Evolutionary conservation across 805 yeast species (phyloP), one percentile per base, ranked within the genome.

Genomic region (Sugiyamaella lignohabitans): DNA sequence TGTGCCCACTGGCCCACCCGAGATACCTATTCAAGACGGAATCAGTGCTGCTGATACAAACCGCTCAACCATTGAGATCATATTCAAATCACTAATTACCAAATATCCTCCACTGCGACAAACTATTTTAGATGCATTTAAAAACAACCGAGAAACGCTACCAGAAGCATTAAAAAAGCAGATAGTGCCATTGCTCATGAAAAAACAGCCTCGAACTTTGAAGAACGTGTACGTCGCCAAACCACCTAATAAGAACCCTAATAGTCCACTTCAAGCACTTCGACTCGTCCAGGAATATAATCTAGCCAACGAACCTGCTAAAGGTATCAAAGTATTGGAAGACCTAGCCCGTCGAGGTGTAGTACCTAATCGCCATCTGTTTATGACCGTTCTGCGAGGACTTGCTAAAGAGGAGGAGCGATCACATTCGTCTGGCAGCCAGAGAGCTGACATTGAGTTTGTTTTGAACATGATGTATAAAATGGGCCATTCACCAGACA

Each of bases 391-490:
- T 10, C 32, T 46, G n/a, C 42, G 50, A 24, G 54, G 50, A 11
- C 42, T 51, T 23, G 42, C 37, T 17, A 43, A 36, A 21, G 39
- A 20, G 2, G 35, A 35, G n/a, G 22, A 32, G 38, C n/a, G 27
- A 2, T 17, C 23, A 11, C 38, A 47, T 16, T 29, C 40, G 8
- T 27, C 32, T 27, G 17, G 10, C 11, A 14, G 20, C 11, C 21
- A 16, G 21, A 21, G 38, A 20, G 17, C 37, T 16, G 18, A 30
- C 11, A 38, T 44, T 24, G 42, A 43, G 16, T 18, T 38, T 3
- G 49, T 52, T 2, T 18, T 41, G 38, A 34, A 42, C 23, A 40
- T 41, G 48, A 52, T 52, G 55, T 20, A 18, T 16, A 40, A 46
- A 5, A 22, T 34, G n/a, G 55, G 55, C 8, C 46, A 52, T 32